Base-by-base conservation (phyloP, 2,329 filamentous ascomycete genomes). In the Thermothelomyces thermophilus region DNA sequence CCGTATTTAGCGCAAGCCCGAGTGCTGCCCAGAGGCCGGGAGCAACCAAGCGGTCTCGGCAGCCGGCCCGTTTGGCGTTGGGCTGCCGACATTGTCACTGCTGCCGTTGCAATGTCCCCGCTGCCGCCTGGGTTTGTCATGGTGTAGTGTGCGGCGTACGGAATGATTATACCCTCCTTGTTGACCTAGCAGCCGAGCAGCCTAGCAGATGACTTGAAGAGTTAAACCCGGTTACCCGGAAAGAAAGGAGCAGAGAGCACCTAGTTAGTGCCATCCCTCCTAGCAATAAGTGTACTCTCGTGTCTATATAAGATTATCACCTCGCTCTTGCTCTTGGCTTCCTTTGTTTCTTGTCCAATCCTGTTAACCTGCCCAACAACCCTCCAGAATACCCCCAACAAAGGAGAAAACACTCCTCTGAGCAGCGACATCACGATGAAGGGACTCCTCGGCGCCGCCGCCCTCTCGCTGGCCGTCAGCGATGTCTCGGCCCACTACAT, bases 401-500 rank as follows among this genome's bases (percentile, higher is more conserved):
- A n/a, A n/a, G n/a, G n/a, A n/a, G n/a, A n/a, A n/a, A n/a, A n/a
- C 17, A 14, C 6, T 8, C 31, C 30, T 8, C 16, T 17, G 14
- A 40, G n/a, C 16, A n/a, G 3, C 14, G 1, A 30, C 9, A 34
- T 35, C 51, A 58, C 5, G 26, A 62, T 62, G 60, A 62, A 61
- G 59, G 43, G 46, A 41, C 35, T 58, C 35, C 33, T 55, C 46
- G 45, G 41, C 17, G 41, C 51, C 13, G 56, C 59, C 28, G 59
- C 56, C 36, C 45, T 57, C 24, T 53, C 66, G 20, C 60, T 71
- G 22, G 65, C 66, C 30, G 58, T 60, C 49, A 63, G 60, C 52
- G 56, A 64, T 14, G 69, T 59, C 6, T 66, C 66, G 9, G 69
- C 63, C 17, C 70, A 72, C 49, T 72, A 72, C 63, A 70, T 71